Evolutionary conservation across 345 rosid species (phyloP).

Genomic region (Ricinus communis): DNA sequence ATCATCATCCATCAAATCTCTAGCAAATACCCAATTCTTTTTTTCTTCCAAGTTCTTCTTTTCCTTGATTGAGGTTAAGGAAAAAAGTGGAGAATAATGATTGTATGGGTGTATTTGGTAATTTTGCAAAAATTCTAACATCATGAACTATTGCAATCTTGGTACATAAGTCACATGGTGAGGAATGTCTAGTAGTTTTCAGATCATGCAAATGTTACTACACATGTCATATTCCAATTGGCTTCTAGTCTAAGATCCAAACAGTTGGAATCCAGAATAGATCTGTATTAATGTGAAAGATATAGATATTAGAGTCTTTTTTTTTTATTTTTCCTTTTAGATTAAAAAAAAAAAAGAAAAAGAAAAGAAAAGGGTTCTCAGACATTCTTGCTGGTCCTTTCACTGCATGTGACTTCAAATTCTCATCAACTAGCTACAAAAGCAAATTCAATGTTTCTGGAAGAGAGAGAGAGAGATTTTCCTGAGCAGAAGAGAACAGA

Average conservation of each 20-base stretch:
- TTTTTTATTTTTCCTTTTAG: too few species aligned
- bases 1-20: too few species aligned
- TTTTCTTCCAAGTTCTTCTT: too few species aligned
- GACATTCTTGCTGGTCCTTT: conserved; percentile 27
- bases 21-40: too few species aligned
- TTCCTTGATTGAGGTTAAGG: too few species aligned
- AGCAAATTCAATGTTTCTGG: background rate
- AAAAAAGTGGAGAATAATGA: background rate
- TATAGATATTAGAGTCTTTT: background rate
- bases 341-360: too few species aligned
- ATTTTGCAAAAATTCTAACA: background rate
- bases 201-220: background rate
- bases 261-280: conserved; percentile 7
- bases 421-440: background rate
- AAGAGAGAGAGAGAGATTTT: too few species aligned
- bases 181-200: background rate
- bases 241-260: background rate
- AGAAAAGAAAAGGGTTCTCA: too few species aligned
- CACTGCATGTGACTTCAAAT: conserved; percentile 25
- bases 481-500: conserved; percentile 29
- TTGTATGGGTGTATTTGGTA: background rate
- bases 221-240: conserved; percentile 1
- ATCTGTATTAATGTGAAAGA: conserved; percentile 1
- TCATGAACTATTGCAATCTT: background rate
- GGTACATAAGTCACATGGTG: conserved; percentile 19